Conservation (phyloP, 2,329 filamentous ascomycete species). For the Seiridium unicorne region DNA sequence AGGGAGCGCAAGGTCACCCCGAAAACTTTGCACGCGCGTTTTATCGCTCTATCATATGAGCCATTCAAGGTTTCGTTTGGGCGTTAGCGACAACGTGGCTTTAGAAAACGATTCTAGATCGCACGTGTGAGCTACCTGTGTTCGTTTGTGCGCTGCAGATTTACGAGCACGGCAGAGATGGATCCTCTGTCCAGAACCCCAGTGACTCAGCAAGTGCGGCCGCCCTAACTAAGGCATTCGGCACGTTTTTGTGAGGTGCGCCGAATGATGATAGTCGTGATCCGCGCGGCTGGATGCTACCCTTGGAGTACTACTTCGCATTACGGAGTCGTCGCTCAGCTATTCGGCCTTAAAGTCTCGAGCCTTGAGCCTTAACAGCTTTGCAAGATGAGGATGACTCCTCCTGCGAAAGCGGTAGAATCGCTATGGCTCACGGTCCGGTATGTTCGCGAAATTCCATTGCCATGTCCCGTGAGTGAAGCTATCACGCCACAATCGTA, state of each 20-base stretch:
- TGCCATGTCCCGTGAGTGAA: background rate
- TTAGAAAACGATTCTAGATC: too few relatives aligned
- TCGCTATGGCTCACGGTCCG: background rate
- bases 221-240: background rate
- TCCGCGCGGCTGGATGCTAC: background rate
- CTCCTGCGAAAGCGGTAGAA: too few relatives aligned
- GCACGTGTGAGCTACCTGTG: too few relatives aligned
- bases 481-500: slow-evolving; percentile 10
- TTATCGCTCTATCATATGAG: background rate
- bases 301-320: too few relatives aligned
- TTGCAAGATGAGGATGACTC: too few relatives aligned
- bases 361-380: too few relatives aligned
- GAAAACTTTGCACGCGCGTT: background rate
- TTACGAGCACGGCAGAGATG: background rate
- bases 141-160: background rate
- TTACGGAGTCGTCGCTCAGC: too few relatives aligned
- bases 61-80: too few relatives aligned
- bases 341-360: too few relatives aligned
- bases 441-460: background rate
- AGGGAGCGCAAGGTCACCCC: background rate
- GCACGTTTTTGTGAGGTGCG: too few relatives aligned
- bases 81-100: too few relatives aligned
- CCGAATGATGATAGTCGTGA: background rate
- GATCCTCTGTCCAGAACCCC: background rate
- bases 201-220: background rate